A percentile compares a stretch with the other conserved stretches of the same genome.
Conservation (phyloP, 2,329 filamentous ascomycete genomes). For the Stromatinia cepivora region DNA sequence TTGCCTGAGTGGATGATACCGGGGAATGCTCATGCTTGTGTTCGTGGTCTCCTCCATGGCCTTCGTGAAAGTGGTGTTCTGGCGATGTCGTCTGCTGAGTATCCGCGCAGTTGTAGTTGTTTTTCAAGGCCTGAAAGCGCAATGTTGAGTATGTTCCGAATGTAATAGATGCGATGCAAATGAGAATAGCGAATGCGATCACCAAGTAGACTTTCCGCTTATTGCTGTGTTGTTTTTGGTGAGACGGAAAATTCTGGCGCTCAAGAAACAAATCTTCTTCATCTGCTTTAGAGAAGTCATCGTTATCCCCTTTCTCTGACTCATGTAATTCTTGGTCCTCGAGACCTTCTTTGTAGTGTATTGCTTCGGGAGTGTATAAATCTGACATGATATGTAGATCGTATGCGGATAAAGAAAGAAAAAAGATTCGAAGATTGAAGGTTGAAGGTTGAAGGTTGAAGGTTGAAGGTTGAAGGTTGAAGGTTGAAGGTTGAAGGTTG, state of each 20-base stretch:
- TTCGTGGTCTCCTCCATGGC: not conserved
- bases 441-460: not conserved
- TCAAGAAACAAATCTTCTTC: not conserved
- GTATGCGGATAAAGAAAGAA: too few species aligned
- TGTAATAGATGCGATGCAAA: not conserved
- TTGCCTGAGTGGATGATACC: not conserved
- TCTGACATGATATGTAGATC: not conserved
- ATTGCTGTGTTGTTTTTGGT: not conserved
- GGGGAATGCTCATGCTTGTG: not conserved
- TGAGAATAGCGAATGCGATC: not conserved
- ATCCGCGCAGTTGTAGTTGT: not conserved
- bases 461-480: not conserved
- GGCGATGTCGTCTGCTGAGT: not conserved
- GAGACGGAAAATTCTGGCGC: not conserved
- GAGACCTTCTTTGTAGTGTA: not conserved
- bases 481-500: not conserved
- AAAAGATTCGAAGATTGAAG: not conserved
- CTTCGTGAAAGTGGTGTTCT: not conserved
- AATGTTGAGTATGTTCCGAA: not conserved
- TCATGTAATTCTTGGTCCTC: not conserved
- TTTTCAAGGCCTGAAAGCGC: not conserved
- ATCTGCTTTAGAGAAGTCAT: not conserved
- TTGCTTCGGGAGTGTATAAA: not conserved
- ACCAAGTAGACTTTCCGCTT: not conserved
- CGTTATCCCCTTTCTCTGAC: not conserved